Evolutionary conservation across 2,329 filamentous ascomycete species (phyloP).

Genomic region (Camillea tinctor): DNA sequence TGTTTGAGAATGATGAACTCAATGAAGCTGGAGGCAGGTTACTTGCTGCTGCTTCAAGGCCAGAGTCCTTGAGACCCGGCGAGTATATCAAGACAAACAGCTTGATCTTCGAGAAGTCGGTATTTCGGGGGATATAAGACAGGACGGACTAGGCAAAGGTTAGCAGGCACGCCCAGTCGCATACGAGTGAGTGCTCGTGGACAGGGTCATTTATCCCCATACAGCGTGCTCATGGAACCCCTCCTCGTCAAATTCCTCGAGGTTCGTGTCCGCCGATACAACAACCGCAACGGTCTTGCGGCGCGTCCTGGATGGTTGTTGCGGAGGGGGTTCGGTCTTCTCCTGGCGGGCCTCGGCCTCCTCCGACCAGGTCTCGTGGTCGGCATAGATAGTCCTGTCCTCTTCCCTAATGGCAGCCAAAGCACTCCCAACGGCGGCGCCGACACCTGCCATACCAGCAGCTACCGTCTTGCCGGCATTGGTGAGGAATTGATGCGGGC

Average conservation of each 20-base stretch:
- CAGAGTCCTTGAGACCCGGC: slow-evolving; percentile 70
- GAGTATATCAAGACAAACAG: slow-evolving; percentile 90
- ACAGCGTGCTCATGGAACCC: slow-evolving; percentile 77
- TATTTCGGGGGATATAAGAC: slow-evolving; percentile 78
- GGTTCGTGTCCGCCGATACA: slow-evolving; percentile 72
- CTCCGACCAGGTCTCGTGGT: slow-evolving; percentile 90
- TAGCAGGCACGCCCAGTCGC: slow-evolving; percentile 7
- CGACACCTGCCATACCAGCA: slow-evolving; percentile 79
- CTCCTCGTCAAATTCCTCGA: slow-evolving; percentile 58
- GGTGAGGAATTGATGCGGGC: slow-evolving; percentile 85
- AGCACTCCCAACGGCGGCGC: slow-evolving; percentile 78
- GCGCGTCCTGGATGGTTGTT: slow-evolving; percentile 41
- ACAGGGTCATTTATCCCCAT: slow-evolving; percentile 38
- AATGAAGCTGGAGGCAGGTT: slow-evolving; percentile 62
- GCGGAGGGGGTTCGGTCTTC: slow-evolving; percentile 35
- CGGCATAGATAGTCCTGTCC: slow-evolving; percentile 74
- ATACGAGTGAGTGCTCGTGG: neutral
- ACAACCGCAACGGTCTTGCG: slow-evolving; percentile 85
- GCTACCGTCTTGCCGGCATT: slow-evolving; percentile 77
- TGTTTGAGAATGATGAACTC: slow-evolving; percentile 85
- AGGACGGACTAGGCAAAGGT: slow-evolving; percentile 67
- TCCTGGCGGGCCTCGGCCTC: slow-evolving; percentile 71
- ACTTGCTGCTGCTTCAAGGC: slow-evolving; percentile 49
- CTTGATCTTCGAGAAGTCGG: slow-evolving; percentile 70
- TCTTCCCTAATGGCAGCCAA: slow-evolving; percentile 82